Percentiles rank a stretch among this genome's conserved stretches.
These are phyloP conservation scores for Porcisia deanei DNA, from an alignment of 208 protist genomes.

Conservation along the genomic window DNA sequence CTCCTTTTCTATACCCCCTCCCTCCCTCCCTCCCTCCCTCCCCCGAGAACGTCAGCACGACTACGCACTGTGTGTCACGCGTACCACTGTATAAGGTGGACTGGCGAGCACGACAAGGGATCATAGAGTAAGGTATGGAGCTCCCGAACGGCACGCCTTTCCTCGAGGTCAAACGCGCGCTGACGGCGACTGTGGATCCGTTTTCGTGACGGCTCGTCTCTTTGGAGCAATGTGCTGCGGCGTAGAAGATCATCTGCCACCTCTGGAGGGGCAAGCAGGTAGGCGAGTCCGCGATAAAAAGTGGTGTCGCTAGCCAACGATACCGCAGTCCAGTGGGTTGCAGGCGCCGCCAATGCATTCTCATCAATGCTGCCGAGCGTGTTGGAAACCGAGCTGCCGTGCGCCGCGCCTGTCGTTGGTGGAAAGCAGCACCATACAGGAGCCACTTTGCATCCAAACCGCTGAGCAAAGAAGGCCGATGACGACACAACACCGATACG, in stretches of 20 bases:
- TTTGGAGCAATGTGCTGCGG: conserved; percentile 13
- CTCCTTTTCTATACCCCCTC: background rate
- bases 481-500: conserved; percentile 54
- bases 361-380: background rate
- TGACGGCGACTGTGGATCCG: conserved; percentile 24
- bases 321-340: background rate
- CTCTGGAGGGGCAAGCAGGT: conserved; percentile 24
- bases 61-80: background rate
- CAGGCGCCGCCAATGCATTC: too few relatives aligned
- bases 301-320: background rate
- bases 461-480: conserved; percentile 59
- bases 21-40: background rate
- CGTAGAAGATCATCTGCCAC: conserved; percentile 14
- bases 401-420: background rate
- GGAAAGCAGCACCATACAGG: conserved; percentile 58
- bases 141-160: conserved; percentile 14
- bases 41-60: background rate
- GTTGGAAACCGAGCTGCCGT: background rate
- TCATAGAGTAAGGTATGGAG: conserved; percentile 21
- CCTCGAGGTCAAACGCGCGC: conserved; percentile 23
- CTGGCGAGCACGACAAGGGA: conserved; percentile 17
- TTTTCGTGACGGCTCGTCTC: conserved; percentile 9
- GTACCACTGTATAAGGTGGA: conserved; percentile 27
- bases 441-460: conserved; percentile 59
- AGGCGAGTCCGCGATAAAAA: background rate